phyloP scores from a whole-genome alignment of 1,139 yeast genomes.

The Hemisphaericaspora xylofermentans region DNA sequence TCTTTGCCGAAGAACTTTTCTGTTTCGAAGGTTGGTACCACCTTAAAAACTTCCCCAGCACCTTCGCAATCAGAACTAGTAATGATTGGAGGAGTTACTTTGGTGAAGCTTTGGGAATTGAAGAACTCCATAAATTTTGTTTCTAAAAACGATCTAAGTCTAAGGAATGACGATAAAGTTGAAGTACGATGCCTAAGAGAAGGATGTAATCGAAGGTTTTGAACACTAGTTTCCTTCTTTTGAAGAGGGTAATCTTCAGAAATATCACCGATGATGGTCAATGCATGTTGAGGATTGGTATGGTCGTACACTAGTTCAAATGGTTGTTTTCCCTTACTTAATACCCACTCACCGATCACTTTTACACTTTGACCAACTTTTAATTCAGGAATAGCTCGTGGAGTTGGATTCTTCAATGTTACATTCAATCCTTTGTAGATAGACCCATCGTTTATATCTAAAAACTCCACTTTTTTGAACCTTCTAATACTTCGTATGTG shows the following conservation, averaged over 20 bases:
- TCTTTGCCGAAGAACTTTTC: conserved; percentile 60
- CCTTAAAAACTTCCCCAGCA: conserved; percentile 83
- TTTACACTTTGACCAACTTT: conserved; percentile 44
- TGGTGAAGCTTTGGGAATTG: conserved; percentile 51
- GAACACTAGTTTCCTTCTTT: conserved; percentile 68
- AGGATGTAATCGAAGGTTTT: conserved; percentile 65
- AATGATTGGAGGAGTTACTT: conserved; percentile 81
- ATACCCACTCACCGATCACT: conserved; percentile 34
- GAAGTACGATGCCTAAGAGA: conserved; percentile 77
- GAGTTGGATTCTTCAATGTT: conserved; percentile 40
- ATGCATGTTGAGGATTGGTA: conserved; percentile 19
- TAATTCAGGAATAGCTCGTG: conserved; percentile 43
- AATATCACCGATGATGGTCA: conserved; percentile 51
- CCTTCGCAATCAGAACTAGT: conserved; percentile 97
- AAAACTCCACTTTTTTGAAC: conserved; percentile 74
- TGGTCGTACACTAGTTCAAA: conserved; percentile 33
- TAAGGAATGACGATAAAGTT: conserved; percentile 60
- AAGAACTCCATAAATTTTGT: conserved; percentile 55
- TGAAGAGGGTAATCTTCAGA: conserved; percentile 75
- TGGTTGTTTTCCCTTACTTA: conserved; percentile 28
- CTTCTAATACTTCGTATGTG: conserved; percentile 74
- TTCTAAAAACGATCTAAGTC: conserved; percentile 73
- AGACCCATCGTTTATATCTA: conserved; percentile 81
- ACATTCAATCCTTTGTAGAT: conserved; percentile 55
- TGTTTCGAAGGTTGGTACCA: conserved; percentile 29